Percentiles rank a stretch among this genome's conserved stretches.
These are phyloP conservation scores for Abeoforma whisleri DNA, from an alignment of 78 protist genomes.

Conservation along the genomic window DNA sequence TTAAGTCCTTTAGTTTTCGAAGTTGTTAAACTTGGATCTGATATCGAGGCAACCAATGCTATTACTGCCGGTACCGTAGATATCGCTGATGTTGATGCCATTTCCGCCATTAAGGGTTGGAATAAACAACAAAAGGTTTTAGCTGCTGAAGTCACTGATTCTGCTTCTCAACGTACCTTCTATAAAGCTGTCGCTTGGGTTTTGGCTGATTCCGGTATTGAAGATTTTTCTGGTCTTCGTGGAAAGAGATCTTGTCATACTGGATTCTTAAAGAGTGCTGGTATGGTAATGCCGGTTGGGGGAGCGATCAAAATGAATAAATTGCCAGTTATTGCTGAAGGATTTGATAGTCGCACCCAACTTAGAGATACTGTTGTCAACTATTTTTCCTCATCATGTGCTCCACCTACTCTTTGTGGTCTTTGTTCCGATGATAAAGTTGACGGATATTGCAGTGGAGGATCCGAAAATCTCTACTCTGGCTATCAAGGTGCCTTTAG, in stretches of 20 bases:
- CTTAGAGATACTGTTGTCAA: background rate
- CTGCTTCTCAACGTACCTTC: no score
- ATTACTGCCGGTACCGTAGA: background rate
- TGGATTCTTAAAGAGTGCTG: slow-evolving; percentile 23
- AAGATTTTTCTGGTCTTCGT: background rate
- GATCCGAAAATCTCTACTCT: background rate
- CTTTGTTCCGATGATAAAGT: no score
- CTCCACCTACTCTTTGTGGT: slow-evolving; percentile 22
- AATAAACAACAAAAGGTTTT: background rate
- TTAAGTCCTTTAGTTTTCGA: background rate
- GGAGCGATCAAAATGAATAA: background rate
- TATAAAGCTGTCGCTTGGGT: slow-evolving; percentile 27
- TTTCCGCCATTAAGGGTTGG: background rate
- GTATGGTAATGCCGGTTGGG: slow-evolving; percentile 42
- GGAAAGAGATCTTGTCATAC: slow-evolving; percentile 35
- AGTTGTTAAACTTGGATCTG: background rate
- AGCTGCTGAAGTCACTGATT: background rate
- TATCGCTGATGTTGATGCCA: no score
- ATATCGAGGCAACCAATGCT: background rate
- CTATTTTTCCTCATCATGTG: slow-evolving; percentile 4
- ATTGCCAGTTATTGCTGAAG: background rate
- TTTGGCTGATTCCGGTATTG: background rate
- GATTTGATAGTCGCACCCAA: no score
- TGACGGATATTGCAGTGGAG: background rate
- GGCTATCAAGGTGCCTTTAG: slow-evolving; percentile 30